phyloP scores from a whole-genome alignment of 2,329 filamentous ascomycete species.

The Talaromyces sp. region DNA sequence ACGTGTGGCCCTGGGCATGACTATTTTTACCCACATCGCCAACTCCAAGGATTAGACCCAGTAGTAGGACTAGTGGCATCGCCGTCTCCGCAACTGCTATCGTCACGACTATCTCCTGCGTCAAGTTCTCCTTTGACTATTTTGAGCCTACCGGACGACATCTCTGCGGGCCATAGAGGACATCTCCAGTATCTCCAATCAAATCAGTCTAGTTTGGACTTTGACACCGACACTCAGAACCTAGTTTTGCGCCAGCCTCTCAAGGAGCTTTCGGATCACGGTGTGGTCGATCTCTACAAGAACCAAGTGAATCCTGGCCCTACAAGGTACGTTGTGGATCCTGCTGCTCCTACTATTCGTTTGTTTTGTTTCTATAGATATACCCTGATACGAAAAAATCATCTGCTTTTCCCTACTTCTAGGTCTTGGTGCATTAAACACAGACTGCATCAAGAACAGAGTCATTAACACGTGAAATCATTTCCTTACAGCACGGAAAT shows the following conservation, averaged over 20 bases:
- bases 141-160: neutral
- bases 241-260: neutral
- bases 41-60: neutral
- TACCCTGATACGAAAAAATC: neutral
- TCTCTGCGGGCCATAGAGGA: neutral
- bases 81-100: neutral
- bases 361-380: neutral
- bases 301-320: neutral
- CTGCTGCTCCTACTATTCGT: neutral
- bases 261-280: neutral
- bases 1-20: neutral
- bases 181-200: neutral
- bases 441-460: neutral
- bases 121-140: too few species aligned
- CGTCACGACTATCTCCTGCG: neutral
- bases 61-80: neutral
- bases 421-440: neutral
- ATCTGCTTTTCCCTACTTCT: neutral
- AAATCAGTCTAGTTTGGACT: neutral
- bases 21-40: neutral
- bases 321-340: slow-evolving; percentile 11
- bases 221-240: neutral
- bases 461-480: neutral
- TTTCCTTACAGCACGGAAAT: neutral
- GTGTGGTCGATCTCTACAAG: slow-evolving; percentile 1